These are phyloP conservation scores for Artemisia argyi DNA, from an alignment of 129 eudicot species.

Conservation along the genomic window DNA sequence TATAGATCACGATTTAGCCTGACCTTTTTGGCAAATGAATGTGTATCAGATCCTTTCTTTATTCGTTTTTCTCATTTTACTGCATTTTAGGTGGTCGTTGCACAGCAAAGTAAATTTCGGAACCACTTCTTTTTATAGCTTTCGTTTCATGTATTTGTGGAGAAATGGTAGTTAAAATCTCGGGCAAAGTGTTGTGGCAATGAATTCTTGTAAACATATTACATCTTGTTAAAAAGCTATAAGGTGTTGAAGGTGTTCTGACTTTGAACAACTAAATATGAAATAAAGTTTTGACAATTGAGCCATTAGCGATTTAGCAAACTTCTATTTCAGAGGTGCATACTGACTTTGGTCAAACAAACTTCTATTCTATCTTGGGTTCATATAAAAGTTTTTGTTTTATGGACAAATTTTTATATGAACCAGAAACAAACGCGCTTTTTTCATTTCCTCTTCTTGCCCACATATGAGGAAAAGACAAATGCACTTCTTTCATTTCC, in stretches of 20 bases:
- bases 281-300: background rate
- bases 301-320: background rate
- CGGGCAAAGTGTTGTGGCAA: constrained; percentile 14
- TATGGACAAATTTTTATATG: background rate
- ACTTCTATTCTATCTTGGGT: background rate
- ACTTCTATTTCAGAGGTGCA: background rate
- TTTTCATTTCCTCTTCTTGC: too few species aligned
- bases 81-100: constrained; percentile 27
- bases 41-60: constrained; percentile 25
- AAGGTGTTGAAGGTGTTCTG: background rate
- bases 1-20: constrained; percentile 28
- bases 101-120: constrained; percentile 24
- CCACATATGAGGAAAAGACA: too few species aligned
- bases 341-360: background rate
- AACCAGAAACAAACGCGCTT: too few species aligned
- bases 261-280: background rate
- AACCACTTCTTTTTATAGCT: constrained; percentile 15
- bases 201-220: constrained; percentile 13
- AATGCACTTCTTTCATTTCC: too few species aligned
- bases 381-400: background rate
- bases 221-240: constrained; percentile 2
- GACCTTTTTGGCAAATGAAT: constrained; percentile 25
- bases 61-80: constrained; percentile 27
- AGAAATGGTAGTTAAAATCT: constrained; percentile 7
- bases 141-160: constrained; percentile 17